Base-by-base conservation (phyloP, 164 flowering plant species). In the Macadamia tetraphylla region DNA sequence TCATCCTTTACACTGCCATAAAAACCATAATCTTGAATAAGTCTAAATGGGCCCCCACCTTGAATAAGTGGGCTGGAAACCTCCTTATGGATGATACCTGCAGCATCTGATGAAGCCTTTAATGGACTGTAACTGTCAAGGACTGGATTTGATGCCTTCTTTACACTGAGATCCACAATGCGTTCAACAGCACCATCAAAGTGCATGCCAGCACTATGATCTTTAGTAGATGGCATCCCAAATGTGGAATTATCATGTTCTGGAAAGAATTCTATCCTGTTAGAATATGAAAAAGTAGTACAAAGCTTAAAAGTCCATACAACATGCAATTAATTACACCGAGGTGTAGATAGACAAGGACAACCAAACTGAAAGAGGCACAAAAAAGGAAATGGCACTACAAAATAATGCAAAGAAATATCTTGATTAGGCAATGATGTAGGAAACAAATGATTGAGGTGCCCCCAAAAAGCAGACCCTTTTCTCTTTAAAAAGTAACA, bases 1-100 rank as follows among this genome's bases (percentile, higher is more conserved):
- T 53, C 81, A 74, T 77, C 79, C 42, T 82, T 90, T 40, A 73
- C 69, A 75, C 77, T 74, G 65, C 82, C 87, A 76, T 88, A 90
- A 65, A 94, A 88, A 51, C 88, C 83, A 83, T 89, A 89, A 64
- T 71, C 81, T 74, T 84, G 83, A 30, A 87, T 18, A 60, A 85
- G 89, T 77, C 76, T 84, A 62, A 90, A 77, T 13, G 93, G 84
- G 69, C 83, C 83, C 58, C 79, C 76, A 63, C 56, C 73, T 76
- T 67, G 67, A 18, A 67, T 48, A 52, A 35, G 56, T 71, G 74
- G 58, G 40, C 40, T 35, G 40, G 40, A 35, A 35, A 35, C 5
- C 44, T 77, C 72, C 66, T 23, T 23, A 23, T 70, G 71, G 63
- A 42, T 12, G 14, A 31, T 44, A 29, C 69, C 76, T 62, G 63